Evolutionary conservation across 2,329 filamentous ascomycete genomes (phyloP), one percentile per base, ranked within the genome.

Genomic region (Fusarium musae): DNA sequence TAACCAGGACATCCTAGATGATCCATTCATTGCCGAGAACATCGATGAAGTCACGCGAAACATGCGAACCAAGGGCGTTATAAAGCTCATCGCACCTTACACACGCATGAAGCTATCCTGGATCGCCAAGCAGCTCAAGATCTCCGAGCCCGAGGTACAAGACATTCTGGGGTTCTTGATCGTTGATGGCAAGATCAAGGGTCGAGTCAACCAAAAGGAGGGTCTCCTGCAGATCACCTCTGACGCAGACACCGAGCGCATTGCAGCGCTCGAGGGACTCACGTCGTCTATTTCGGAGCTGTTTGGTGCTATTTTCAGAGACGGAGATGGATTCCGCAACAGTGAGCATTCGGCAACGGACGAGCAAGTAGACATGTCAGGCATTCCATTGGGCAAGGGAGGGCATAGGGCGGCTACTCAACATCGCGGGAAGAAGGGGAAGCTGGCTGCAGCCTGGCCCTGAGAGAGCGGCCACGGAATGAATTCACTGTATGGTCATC

Each of bases 11-110:
- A 91, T 99, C 32, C 87, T 98, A 43, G 91, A 92, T 17, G 96
- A 99, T 81, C 92, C 93, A 0, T 99, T 98, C 84, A 99, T 99
- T 77, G 96, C 96, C 34, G 96, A 98, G 84, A 98, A 99, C 81
- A 99, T 99, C 76, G 96, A 98, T 82, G 96, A 99, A 84, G 96
- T 99, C 64, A 99, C 96, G 59, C 93, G 96, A 47, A 98, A 96
- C 82, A 97, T 99, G 93, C 93, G 96, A 61, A 98, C 95, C 74
- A 98, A 98, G 86, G 96, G 95, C 3, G 91, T 98, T 15, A 85
- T 97, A 72, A 97, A 96, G 84, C 87, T 98, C 30, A 96, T 98
- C 72, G 95, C 95, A 9, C 96, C 96, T 0, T 99, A 98, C 85
- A 97, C 94, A 10, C 91, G 95, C 58, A 97, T 98, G 89, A 94